A percentile compares a stretch with the other conserved stretches of the same genome.
Conservation (phyloP, 768 basidiomycete genomes). For the Lactifluus pinguis region DNA sequence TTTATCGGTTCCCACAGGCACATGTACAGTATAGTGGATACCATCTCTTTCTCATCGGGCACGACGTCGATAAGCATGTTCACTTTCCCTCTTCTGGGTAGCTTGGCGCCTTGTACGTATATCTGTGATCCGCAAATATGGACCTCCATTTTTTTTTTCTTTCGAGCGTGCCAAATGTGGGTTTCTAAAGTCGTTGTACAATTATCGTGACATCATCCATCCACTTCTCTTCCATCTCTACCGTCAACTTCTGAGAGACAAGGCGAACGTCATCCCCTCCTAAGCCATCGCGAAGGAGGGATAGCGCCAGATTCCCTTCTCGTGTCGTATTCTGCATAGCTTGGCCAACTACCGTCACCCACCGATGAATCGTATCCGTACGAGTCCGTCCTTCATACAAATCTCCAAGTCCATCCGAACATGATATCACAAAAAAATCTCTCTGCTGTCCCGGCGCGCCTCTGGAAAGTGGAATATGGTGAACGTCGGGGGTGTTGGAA, state of each 20-base stretch:
- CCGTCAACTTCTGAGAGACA: slow-evolving; percentile 36
- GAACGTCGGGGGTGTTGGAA: slow-evolving; percentile 33
- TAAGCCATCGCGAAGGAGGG: slow-evolving; percentile 34
- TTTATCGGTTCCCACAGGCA: slow-evolving; percentile 17
- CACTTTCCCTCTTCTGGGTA: slow-evolving; percentile 1
- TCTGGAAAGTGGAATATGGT: slow-evolving; percentile 28
- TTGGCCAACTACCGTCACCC: slow-evolving; percentile 28
- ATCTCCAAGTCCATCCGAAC: slow-evolving; percentile 40
- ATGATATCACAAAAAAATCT: slow-evolving; percentile 30
- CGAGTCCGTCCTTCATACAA: slow-evolving; percentile 28
- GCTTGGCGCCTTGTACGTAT: slow-evolving; percentile 6
- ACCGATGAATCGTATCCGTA: slow-evolving; percentile 27
- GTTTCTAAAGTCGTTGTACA: slow-evolving; percentile 30
- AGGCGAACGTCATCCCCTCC: slow-evolving; percentile 34
- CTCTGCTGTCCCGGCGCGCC: slow-evolving; percentile 17
- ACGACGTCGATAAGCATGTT: slow-evolving; percentile 9
- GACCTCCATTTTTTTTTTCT: neutral
- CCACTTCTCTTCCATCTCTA: slow-evolving; percentile 44
- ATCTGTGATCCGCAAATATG: neutral
- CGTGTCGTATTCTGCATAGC: slow-evolving; percentile 19
- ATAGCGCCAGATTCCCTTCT: slow-evolving; percentile 31
- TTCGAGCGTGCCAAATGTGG: neutral
- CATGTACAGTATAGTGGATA: slow-evolving; percentile 16
- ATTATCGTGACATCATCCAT: slow-evolving; percentile 42
- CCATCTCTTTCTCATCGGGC: slow-evolving; percentile 15